These are phyloP conservation scores for Dunaliella primolecta DNA, from an alignment of 139 green algal species.

Conservation along the genomic window DNA sequence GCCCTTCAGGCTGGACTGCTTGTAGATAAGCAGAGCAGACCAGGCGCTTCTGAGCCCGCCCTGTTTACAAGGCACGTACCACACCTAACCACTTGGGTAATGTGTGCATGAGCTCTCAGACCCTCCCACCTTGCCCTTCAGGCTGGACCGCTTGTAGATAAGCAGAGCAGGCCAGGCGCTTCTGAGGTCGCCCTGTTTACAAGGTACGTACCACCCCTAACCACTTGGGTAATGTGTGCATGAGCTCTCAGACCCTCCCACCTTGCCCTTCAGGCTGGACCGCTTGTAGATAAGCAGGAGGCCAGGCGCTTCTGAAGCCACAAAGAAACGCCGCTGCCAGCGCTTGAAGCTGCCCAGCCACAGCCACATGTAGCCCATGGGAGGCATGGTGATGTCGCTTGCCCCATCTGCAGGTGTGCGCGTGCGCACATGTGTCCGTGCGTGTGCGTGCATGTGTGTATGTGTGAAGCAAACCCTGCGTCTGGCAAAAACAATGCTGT, in stretches of 20 bases:
- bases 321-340: constrained; percentile 40
- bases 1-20: background rate
- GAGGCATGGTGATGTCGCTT: constrained; percentile 24
- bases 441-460: too few species aligned
- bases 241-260: too few species aligned
- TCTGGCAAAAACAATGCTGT: too few species aligned
- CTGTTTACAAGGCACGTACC: too few species aligned
- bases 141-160: background rate
- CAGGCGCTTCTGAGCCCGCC: background rate
- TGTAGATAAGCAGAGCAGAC: background rate
- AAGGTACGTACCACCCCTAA: too few species aligned
- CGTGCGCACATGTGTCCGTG: too few species aligned
- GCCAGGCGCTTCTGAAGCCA: constrained; percentile 38
- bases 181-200: background rate
- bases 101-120: too few species aligned
- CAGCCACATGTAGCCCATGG: constrained; percentile 47
- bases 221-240: too few species aligned
- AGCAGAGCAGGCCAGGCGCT: background rate
- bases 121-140: background rate
- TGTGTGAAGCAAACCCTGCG: too few species aligned
- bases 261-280: constrained; percentile 46
- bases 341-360: constrained; percentile 50
- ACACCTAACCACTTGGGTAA: too few species aligned
- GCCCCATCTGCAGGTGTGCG: too few species aligned
- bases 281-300: constrained; percentile 52